Conservation (phyloP, 208 protist species). For the Crithidia sp. region DNA sequence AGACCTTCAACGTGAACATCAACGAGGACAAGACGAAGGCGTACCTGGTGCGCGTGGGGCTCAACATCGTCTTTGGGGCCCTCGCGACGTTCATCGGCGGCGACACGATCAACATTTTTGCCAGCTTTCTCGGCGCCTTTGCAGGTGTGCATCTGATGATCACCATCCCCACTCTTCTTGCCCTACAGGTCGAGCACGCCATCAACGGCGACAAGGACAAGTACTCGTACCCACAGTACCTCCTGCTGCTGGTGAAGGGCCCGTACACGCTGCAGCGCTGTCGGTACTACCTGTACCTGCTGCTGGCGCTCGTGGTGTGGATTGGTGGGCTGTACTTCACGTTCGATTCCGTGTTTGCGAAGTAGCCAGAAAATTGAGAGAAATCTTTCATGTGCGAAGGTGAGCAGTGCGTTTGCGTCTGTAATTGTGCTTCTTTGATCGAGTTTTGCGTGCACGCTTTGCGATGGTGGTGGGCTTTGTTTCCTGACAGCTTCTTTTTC, state of each 20-base stretch:
- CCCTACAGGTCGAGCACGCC: conserved; percentile 52
- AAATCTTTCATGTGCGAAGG: too few relatives aligned
- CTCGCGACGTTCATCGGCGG: conserved; percentile 64
- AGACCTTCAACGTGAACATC: conserved; percentile 49
- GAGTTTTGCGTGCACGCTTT: too few relatives aligned
- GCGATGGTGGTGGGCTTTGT: too few relatives aligned
- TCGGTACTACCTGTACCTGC: conserved; percentile 58
- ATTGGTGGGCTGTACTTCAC: conserved; percentile 65
- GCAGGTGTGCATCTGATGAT: conserved; percentile 83
- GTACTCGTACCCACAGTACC: conserved; percentile 39
- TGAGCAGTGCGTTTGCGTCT: too few relatives aligned
- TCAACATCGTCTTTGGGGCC: conserved; percentile 61
- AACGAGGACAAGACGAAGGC: conserved; percentile 32
- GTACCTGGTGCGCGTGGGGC: conserved; percentile 46
- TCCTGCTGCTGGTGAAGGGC: conserved; percentile 48
- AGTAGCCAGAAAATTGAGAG: neutral
- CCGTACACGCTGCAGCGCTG: conserved; percentile 41
- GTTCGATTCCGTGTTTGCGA: conserved; percentile 13
- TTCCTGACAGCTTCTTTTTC: neutral
- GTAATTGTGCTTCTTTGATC: too few relatives aligned
- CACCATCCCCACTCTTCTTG: conserved; percentile 69
- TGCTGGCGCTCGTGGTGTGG: conserved; percentile 54
- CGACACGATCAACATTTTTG: conserved; percentile 79
- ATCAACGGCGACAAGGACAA: conserved; percentile 37
- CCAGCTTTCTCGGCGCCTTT: conserved; percentile 83